Base-by-base conservation (phyloP, 2,329 filamentous ascomycete species). In the Fusarium humuli region DNA sequence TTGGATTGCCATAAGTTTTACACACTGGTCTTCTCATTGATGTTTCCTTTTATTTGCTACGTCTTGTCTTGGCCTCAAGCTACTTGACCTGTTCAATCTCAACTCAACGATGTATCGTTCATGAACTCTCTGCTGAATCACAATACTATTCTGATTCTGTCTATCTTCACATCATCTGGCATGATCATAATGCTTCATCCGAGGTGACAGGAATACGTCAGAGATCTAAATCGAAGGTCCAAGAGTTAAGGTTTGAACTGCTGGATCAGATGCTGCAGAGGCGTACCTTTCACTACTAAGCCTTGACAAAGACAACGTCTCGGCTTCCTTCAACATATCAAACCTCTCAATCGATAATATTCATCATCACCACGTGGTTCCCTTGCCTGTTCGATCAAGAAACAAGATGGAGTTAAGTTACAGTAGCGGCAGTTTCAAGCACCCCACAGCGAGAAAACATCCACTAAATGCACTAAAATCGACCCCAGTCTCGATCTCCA, bases 371-470 rank as follows among this genome's bases (percentile, higher is more conserved):
- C 25, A 25, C 25, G 25, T 25, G 41, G 18, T 50, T 13, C 22
- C 32, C 49, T 52, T 52, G 23, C 18, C 32, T 20, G 23, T 41
- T 47, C 23, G 52, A 57, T 69, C n/a, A 66, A 48, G 59, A 50
- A 60, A 44, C 44, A 57, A 69, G 22, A 37, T 37, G 34, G 34
- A 37, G 34, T 37, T 18, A n/a, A 47, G 12, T 52, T 37, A 27
- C n/a, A 46, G 62, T 55, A 57, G 48, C 45, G 45, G 56, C 16
- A 42, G 45, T 71, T 71, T 70, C 27, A 63, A 55, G 58, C 55
- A 71, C 68, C 68, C 68, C 68, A 71, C 68, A 65, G 52, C 47
- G 46, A 49, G 46, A 49, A 25, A 23, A 48, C 29, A 57, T 61
- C 68, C 68, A 71, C 56, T 59, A 63, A 37, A 52, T 52, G 23